Percentiles rank a stretch among this genome's conserved stretches.
phyloP scores from a whole-genome alignment of 495 filamentous ascomycete genomes.

The Lophiotrema nucula region DNA sequence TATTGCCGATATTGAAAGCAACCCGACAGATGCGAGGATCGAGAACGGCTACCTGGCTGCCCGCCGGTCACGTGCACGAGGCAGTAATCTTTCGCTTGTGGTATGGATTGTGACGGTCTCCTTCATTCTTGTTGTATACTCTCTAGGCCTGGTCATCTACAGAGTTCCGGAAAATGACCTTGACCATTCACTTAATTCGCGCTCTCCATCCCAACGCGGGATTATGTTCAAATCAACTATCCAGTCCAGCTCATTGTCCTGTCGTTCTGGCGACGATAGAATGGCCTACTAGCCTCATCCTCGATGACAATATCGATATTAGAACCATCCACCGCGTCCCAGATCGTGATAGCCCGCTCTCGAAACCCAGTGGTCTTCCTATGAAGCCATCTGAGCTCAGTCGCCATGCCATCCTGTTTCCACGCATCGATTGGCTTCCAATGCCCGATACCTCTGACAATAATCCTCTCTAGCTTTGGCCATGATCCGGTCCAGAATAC shows the following conservation, averaged over 20 bases:
- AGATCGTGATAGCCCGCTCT: neutral
- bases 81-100: no score
- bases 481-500: neutral
- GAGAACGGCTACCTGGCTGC: no score
- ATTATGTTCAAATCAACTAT: no score
- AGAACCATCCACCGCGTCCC: slow-evolving; percentile 1
- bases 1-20: no score
- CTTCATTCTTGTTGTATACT: no score
- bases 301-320: neutral
- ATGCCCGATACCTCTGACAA: slow-evolving; percentile 13
- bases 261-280: slow-evolving; percentile 2
- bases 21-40: no score
- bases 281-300: slow-evolving; percentile 7
- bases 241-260: neutral
- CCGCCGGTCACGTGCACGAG: no score
- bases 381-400: slow-evolving; percentile 5
- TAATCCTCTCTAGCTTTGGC: slow-evolving; percentile 3
- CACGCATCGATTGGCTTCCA: slow-evolving; percentile 10
- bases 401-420: neutral
- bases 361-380: slow-evolving; percentile 1
- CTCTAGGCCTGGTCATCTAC: no score
- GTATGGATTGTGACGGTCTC: no score
- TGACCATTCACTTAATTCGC: no score
- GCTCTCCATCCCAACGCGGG: no score
- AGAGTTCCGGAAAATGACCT: no score